Conservation (phyloP, 2,329 filamentous ascomycete genomes). For the Fusarium sororula region DNA sequence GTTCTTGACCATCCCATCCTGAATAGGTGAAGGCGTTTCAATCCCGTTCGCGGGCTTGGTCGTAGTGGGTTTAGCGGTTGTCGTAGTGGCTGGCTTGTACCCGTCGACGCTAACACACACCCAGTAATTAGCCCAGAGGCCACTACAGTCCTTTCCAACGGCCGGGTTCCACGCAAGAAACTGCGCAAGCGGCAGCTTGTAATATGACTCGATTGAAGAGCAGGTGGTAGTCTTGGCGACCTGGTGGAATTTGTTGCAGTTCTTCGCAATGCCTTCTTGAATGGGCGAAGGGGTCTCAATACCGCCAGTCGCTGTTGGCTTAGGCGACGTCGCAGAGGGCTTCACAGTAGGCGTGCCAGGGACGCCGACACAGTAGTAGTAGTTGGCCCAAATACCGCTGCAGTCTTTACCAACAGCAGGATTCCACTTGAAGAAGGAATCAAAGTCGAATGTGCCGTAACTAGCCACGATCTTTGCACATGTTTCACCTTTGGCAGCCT, state of each 20-base stretch:
- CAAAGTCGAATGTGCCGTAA: not conserved
- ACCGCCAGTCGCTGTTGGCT: not conserved
- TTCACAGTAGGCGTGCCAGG: not conserved
- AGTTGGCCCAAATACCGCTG: not conserved
- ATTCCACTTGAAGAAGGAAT: not conserved
- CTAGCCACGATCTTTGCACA: not conserved
- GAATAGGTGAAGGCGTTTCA: not conserved
- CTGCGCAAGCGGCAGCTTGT: not conserved
- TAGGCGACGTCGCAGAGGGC: not conserved
- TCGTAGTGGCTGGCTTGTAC: not conserved
- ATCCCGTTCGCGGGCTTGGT: not conserved
- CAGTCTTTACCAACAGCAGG: not conserved
- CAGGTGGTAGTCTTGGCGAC: constrained; percentile 39
- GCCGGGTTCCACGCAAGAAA: not conserved
- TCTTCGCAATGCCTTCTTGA: not conserved
- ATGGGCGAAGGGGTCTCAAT: not conserved
- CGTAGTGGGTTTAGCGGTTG: not conserved
- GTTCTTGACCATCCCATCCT: not conserved
- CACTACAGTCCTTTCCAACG: not conserved
- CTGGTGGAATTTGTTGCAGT: constrained; percentile 19
- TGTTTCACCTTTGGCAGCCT: not conserved
- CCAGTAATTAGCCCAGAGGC: not conserved
- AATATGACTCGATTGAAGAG: constrained; percentile 32
- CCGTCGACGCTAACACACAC: not conserved
- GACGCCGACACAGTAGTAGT: not conserved